These are phyloP conservation scores for Aureobasidium leucospermi DNA, from an alignment of 2,329 filamentous ascomycete species.

Conservation along the genomic window DNA sequence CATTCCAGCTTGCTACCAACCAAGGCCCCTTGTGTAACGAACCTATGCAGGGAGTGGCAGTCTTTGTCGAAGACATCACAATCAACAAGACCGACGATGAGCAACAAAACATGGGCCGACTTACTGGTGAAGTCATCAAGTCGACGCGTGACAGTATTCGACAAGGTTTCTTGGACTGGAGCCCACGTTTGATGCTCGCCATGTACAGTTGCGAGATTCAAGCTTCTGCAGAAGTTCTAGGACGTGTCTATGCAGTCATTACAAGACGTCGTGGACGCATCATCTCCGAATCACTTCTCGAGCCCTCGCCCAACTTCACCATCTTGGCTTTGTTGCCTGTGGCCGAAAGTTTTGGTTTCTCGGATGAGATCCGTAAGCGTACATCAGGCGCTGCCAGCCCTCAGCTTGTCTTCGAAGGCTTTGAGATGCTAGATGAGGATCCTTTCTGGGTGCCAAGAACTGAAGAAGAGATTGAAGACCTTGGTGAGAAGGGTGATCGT, in stretches of 20 bases:
- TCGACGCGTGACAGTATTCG: constrained; percentile 77
- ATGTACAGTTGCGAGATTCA: constrained; percentile 99
- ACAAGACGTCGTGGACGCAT: constrained; percentile 86
- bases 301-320: constrained; percentile 93
- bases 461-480: constrained; percentile 91
- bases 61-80: constrained; percentile 75
- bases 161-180: constrained; percentile 89
- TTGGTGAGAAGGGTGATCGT: constrained; percentile 85
- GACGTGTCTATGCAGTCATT: constrained; percentile 95
- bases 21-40: constrained; percentile 90
- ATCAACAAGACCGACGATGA: constrained; percentile 48
- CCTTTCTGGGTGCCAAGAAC: constrained; percentile 97
- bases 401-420: constrained; percentile 88
- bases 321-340: constrained; percentile 84
- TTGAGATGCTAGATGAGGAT: constrained; percentile 88
- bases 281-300: constrained; percentile 83
- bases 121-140: constrained; percentile 91
- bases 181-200: constrained; percentile 83
- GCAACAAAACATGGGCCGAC: constrained; percentile 60
- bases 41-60: constrained; percentile 85
- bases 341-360: constrained; percentile 91
- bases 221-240: constrained; percentile 87
- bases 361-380: constrained; percentile 91
- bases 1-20: constrained; percentile 84
- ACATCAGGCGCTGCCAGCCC: constrained; percentile 86